A percentile compares a stretch with the other conserved stretches of the same genome.
These are phyloP conservation scores for Exophiala sp. DNA, from an alignment of 2,329 filamentous ascomycete genomes.

Conservation along the genomic window DNA sequence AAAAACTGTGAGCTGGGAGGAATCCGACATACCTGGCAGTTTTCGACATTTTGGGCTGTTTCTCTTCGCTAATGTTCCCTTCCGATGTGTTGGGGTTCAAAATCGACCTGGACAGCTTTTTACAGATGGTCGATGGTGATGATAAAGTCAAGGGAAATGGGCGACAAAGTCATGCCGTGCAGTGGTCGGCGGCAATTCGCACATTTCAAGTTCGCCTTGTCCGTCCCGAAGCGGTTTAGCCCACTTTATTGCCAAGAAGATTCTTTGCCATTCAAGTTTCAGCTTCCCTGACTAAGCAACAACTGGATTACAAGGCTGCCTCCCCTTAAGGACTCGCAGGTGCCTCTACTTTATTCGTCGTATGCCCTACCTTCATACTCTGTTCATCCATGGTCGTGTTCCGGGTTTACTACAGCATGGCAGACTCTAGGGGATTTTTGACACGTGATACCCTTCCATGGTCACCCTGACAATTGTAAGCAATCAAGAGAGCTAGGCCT, in stretches of 20 bases:
- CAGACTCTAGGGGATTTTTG: too few species aligned
- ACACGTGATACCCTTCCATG: too few species aligned
- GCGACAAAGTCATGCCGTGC: slow-evolving; percentile 6
- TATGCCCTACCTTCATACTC: too few species aligned
- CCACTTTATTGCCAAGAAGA: not conserved
- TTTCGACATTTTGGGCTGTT: slow-evolving; percentile 27
- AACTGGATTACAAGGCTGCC: too few species aligned
- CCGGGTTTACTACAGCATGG: too few species aligned
- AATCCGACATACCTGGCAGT: slow-evolving; percentile 23
- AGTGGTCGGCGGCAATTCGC: slow-evolving; percentile 2
- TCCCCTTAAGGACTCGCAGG: too few species aligned
- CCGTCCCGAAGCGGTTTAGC: slow-evolving; percentile 3
- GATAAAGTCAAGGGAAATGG: slow-evolving; percentile 1
- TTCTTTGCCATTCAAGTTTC: too few species aligned
- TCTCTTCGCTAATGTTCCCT: not conserved
- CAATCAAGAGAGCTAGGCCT: too few species aligned
- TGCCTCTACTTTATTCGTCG: too few species aligned
- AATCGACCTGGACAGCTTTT: not conserved
- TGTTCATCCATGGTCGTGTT: too few species aligned
- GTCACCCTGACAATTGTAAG: too few species aligned
- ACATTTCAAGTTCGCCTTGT: slow-evolving; percentile 3
- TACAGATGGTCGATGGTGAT: not conserved
- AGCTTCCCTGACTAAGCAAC: too few species aligned
- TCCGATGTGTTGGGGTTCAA: not conserved
- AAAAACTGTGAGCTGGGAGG: not conserved